Evolutionary conservation across 495 filamentous ascomycete species (phyloP).

Genomic region (Penicillium subrubescens): DNA sequence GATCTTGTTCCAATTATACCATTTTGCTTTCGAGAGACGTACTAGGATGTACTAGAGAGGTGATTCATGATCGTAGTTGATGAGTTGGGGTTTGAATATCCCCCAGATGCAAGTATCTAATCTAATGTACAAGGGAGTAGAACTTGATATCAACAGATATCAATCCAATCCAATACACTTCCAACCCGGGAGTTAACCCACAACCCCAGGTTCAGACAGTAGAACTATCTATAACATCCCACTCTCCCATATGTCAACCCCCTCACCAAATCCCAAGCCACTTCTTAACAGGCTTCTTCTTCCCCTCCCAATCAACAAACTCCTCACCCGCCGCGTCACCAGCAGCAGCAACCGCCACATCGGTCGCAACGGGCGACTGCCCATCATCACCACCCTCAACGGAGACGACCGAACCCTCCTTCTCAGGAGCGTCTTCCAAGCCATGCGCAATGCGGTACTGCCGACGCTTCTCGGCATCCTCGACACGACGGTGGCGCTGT

Average conservation of each 20-base stretch:
- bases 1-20: neutral
- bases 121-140: neutral
- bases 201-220: neutral
- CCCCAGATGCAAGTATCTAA: slow-evolving; percentile 2
- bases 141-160: neutral
- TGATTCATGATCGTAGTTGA: slow-evolving; percentile 23
- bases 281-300: slow-evolving; percentile 57
- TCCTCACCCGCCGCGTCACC: slow-evolving; percentile 18
- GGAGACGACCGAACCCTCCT: slow-evolving; percentile 16
- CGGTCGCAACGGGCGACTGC: slow-evolving; percentile 22
- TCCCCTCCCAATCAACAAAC: slow-evolving; percentile 47
- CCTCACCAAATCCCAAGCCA: slow-evolving; percentile 65
- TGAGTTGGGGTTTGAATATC: neutral
- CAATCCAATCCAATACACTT: neutral
- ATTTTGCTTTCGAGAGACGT: neutral
- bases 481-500: slow-evolving; percentile 63
- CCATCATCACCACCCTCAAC: slow-evolving; percentile 15
- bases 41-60: neutral
- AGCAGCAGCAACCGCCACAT: slow-evolving; percentile 34
- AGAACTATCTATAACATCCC: neutral
- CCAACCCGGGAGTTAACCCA: neutral
- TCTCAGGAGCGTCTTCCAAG: slow-evolving; percentile 53
- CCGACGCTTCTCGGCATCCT: slow-evolving; percentile 78
- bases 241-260: neutral
- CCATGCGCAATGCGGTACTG: slow-evolving; percentile 84